Evolutionary conservation across 23 red algal species (phyloP).

Genomic region (Gracilaria gracilis): DNA sequence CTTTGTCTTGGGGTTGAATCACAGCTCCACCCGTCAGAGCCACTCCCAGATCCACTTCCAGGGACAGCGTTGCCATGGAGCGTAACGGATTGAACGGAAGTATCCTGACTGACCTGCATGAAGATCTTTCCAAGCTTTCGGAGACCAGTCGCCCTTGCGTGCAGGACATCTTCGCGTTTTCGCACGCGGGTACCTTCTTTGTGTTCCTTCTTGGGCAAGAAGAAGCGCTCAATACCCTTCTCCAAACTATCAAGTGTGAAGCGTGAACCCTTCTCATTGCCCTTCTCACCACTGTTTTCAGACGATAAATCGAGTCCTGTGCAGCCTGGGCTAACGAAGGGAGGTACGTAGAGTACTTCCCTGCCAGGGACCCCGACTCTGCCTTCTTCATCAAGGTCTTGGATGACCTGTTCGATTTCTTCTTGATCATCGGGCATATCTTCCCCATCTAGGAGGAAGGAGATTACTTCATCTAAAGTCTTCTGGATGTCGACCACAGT

Average conservation of each 20-base stretch:
- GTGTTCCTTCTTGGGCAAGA: slow-evolving; percentile 76
- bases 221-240: slow-evolving; percentile 71
- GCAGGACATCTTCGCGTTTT: slow-evolving; percentile 63
- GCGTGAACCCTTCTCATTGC: slow-evolving; percentile 25
- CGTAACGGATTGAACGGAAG: slow-evolving; percentile 20
- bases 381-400: slow-evolving; percentile 60
- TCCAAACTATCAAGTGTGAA: slow-evolving; percentile 64
- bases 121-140: slow-evolving; percentile 73
- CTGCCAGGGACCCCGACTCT: slow-evolving; percentile 18
- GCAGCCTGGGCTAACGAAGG: background rate
- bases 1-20: slow-evolving; percentile 29
- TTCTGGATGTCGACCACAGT: slow-evolving; percentile 85
- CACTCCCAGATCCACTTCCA: slow-evolving; percentile 25
- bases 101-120: slow-evolving; percentile 76
- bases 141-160: slow-evolving; percentile 71
- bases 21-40: slow-evolving; percentile 29
- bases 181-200: slow-evolving; percentile 68
- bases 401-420: slow-evolving; percentile 45
- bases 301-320: background rate
- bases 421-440: slow-evolving; percentile 66
- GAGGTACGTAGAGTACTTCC: slow-evolving; percentile 27
- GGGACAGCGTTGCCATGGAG: background rate
- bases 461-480: slow-evolving; percentile 79
- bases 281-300: slow-evolving; percentile 6
- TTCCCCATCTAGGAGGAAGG: slow-evolving; percentile 62